Conservation (phyloP, 352 stramenopile genomes). For the Pythium phragmiticola region DNA sequence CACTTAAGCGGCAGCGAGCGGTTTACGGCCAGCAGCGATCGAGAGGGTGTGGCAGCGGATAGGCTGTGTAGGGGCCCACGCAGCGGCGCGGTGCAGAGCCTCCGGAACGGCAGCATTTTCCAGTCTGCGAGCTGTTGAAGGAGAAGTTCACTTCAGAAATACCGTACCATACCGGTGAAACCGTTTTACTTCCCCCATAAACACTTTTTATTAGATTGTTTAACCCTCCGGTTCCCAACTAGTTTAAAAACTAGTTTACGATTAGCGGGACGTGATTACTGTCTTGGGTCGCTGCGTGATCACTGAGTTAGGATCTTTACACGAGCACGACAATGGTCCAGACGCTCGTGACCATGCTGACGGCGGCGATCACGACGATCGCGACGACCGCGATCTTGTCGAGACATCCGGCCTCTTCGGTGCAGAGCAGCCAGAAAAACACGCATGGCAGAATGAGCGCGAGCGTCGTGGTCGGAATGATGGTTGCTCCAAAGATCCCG, state of each 20-base stretch:
- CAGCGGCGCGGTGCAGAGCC: background rate
- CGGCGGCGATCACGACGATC: conserved; percentile 45
- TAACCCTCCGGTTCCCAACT: too few relatives aligned
- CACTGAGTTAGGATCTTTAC: background rate
- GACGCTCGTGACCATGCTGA: conserved; percentile 52
- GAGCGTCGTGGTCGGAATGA: conserved; percentile 59
- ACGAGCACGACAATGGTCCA: conserved; percentile 35
- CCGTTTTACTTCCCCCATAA: background rate
- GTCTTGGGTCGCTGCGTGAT: too few relatives aligned
- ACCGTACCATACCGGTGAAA: background rate
- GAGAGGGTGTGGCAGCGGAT: background rate
- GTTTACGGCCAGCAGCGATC: background rate
- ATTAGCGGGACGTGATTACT: too few relatives aligned
- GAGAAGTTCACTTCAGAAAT: too few relatives aligned
- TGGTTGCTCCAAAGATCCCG: conserved; percentile 60
- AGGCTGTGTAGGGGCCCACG: background rate
- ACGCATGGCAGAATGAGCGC: conserved; percentile 59
- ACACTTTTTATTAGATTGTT: too few relatives aligned
- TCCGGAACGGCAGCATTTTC: background rate
- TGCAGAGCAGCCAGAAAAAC: conserved; percentile 72
- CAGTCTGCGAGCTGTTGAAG: background rate
- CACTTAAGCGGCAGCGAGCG: background rate
- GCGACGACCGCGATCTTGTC: conserved; percentile 44
- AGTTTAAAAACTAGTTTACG: too few relatives aligned
- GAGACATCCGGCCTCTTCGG: conserved; percentile 48